Evolutionary conservation across 2,329 filamentous ascomycete species (phyloP), one percentile per base, ranked within the genome.

Genomic region (Trichophyton benhamiae): DNA sequence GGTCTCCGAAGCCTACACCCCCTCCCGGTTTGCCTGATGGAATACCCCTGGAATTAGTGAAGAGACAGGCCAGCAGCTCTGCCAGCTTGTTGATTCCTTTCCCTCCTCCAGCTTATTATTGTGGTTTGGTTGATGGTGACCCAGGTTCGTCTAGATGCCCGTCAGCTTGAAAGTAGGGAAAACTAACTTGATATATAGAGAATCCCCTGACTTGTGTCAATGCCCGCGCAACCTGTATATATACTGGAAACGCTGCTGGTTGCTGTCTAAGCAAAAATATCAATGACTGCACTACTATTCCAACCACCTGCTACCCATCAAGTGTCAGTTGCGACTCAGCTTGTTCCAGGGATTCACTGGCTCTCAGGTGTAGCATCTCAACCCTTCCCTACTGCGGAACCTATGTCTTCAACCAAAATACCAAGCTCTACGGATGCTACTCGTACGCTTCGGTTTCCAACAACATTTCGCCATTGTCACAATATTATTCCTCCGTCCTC

Each of bases 371-470:
- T 38, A 49, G 33, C 27, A 25, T 55, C 3, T 63, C 64, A 17
- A 63, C 64, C 17, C 27, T 59, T 7, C 65, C 65, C 25, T 66
- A 63, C 57, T 66, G 65, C 36, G 65, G 62, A 52, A 63, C 62
- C 27, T 66, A 66, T 42, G 53, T 62, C 20, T 66, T 66, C 41
- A 62, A 58, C 15, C 36, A 30, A 25, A 60, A 61, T 27, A 62
- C 61, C 13, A 57, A 42, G 20, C 57, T 66, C 5, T 61, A 60
- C 20, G 64, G 64, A 33, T 66, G 65, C 60, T 63, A 60, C 38
- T 58, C 64, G 22, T 60, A 53, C 38, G 53, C 41, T 25, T 49
- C 57, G n/a, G 57, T 63, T 7, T 60, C 65, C 8, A 60, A 59
- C 3, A 57, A 62, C 25, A 64, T 65, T 30, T 25, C 60, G 15